These are phyloP conservation scores for Linum tenue DNA, from an alignment of 345 rosid genomes.

Conservation along the genomic window DNA sequence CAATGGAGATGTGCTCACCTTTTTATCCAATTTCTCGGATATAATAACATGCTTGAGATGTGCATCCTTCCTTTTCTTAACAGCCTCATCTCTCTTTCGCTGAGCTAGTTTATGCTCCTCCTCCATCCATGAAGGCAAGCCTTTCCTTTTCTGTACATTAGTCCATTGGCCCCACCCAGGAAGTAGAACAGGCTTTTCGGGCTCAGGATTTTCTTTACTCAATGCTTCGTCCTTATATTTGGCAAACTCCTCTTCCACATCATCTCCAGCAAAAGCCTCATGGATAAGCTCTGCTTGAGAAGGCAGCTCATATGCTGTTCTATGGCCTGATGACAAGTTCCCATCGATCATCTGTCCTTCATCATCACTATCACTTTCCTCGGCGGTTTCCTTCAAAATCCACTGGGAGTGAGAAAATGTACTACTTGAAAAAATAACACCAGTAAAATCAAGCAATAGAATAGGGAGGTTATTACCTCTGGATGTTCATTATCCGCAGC, in stretches of 20 bases:
- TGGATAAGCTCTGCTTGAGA: slow-evolving; percentile 82
- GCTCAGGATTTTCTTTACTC: slow-evolving; percentile 69
- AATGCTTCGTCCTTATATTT: slow-evolving; percentile 59
- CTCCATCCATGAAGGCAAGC: slow-evolving; percentile 73
- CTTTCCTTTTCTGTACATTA: slow-evolving; percentile 58
- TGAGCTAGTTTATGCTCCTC: slow-evolving; percentile 62
- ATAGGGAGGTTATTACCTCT: slow-evolving; percentile 29
- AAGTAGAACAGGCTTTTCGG: slow-evolving; percentile 64
- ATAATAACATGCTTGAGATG: slow-evolving; percentile 66
- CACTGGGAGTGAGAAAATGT: slow-evolving; percentile 6
- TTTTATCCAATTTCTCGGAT: slow-evolving; percentile 78
- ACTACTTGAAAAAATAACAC: neutral
- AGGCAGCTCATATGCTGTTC: slow-evolving; percentile 54
- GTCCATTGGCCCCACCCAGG: slow-evolving; percentile 99
- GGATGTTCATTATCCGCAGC: slow-evolving; percentile 22
- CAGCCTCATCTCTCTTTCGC: slow-evolving; percentile 54
- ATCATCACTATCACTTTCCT: slow-evolving; percentile 56
- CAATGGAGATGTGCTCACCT: slow-evolving; percentile 31
- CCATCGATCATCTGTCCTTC: slow-evolving; percentile 76
- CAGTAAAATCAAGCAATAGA: neutral
- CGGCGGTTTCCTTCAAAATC: slow-evolving; percentile 31
- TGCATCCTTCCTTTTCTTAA: slow-evolving; percentile 79
- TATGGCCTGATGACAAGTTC: slow-evolving; percentile 42
- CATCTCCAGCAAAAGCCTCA: slow-evolving; percentile 90
- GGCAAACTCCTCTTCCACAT: slow-evolving; percentile 69